Evolutionary conservation across 768 basidiomycete species (phyloP).

Genomic region (Wakefieldia striispora): DNA sequence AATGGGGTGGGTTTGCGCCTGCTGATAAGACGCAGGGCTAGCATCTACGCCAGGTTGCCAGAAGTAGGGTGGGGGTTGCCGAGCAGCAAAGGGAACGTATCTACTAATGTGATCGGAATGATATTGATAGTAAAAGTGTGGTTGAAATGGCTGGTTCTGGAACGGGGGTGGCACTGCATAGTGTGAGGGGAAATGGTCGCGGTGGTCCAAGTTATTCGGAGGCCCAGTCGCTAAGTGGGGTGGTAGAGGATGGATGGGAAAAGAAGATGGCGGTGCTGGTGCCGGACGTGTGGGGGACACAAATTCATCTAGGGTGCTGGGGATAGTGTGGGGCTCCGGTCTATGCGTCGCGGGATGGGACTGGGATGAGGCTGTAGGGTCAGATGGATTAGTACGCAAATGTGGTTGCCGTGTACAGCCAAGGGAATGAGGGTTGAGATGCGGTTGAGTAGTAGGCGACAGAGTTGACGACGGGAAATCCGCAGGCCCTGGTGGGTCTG

Average conservation of each 20-base stretch:
- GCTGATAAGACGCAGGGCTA: constrained; percentile 25
- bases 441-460: background rate
- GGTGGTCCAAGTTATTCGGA: too few species aligned
- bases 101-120: constrained; percentile 37
- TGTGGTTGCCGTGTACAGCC: background rate
- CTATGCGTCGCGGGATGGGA: background rate
- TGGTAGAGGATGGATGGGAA: constrained; percentile 23
- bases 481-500: background rate
- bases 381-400: constrained; percentile 6
- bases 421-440: background rate
- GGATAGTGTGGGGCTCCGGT: background rate
- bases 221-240: constrained; percentile 25
- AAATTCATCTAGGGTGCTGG: background rate
- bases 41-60: constrained; percentile 36
- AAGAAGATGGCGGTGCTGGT: constrained; percentile 5
- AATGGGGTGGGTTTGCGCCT: constrained; percentile 17
- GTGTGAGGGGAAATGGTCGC: constrained; percentile 41
- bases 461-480: background rate
- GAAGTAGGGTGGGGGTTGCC: constrained; percentile 36
- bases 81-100: constrained; percentile 40
- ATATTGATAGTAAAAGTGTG: constrained; percentile 36
- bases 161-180: constrained; percentile 41
- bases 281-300: background rate
- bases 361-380: background rate
- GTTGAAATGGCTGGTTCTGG: constrained; percentile 30